Evolutionary conservation across 352 stramenopile species (phyloP), one percentile per base, ranked within the genome.

Genomic region (Lagenidium giganteum): DNA sequence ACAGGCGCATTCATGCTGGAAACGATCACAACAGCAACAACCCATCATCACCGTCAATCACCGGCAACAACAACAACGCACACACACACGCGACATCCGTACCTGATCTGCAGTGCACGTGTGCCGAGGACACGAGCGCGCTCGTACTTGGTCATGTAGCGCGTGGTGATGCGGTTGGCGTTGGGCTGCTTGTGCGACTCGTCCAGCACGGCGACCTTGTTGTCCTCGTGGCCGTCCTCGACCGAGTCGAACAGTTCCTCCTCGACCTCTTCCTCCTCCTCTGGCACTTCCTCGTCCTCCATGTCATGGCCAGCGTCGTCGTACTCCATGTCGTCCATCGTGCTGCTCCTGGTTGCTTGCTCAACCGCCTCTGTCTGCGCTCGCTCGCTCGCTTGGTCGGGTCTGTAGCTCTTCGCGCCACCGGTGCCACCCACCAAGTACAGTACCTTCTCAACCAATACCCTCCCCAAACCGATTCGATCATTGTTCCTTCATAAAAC

Each of bases 81-180:
- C 17, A 30, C 7, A 26, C 16, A 46, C 16, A 28, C 34, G 23
- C 33, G 22, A 39, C 12, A 31, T 14, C 44, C 61, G 6, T 24
- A 90, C 64, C 84, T 98, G 61, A 99, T 99, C 78, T 99, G 97
- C 27, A 99, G 74, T 31, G 97, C 96, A 14, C 97, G 75, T 42
- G 96, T 99, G 26, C 97, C 96, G 14, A 99, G 67, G 40, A 99
- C 96, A 27, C 97, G 84, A 13, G 97, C 96, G 49, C 92, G 74
- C 67, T 99, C 96, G 72, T 99, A 99, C 79, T 99, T 99, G 38
- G 97, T 99, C 78, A 99, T 97, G 78, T 99, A 99, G 29, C 85
- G 74, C 8, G 96, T 99, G 20, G 97, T 99, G 51, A 98, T 96
- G 51, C 94, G 78, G 43, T 93, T 74, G 16, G 67, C 69, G 56